These are phyloP conservation scores for Peterozyma xylosa DNA, from an alignment of 805 yeast species.

Conservation along the genomic window DNA sequence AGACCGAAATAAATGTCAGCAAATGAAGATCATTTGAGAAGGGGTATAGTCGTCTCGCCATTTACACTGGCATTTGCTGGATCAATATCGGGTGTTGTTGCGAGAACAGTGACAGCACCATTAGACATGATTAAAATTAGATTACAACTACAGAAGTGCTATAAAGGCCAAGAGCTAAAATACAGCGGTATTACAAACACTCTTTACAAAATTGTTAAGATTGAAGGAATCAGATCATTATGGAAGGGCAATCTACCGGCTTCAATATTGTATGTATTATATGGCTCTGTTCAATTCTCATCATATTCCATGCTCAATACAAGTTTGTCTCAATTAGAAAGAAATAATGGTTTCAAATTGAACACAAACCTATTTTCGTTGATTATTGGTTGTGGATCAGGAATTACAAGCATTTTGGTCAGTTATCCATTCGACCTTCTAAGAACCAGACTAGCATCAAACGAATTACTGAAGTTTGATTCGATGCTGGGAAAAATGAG, in stretches of 20 bases:
- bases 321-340: conserved; percentile 25
- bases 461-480: conserved; percentile 27
- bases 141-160: conserved; percentile 47
- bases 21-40: conserved; percentile 5
- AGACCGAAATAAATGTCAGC: no score
- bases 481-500: conserved; percentile 25
- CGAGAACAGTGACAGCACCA: conserved; percentile 57
- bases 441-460: conserved; percentile 79
- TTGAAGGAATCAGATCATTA: conserved; percentile 70
- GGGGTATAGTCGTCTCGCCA: conserved; percentile 5
- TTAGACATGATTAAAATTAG: conserved; percentile 73
- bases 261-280: conserved; percentile 71
- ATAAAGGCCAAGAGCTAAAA: conserved; percentile 8
- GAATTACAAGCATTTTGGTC: conserved; percentile 58
- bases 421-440: conserved; percentile 92
- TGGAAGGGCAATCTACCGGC: conserved; percentile 98
- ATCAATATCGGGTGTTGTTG: conserved; percentile 55
- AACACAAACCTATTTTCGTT: conserved; percentile 34
- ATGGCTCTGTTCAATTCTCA: conserved; percentile 83
- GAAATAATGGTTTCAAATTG: conserved; percentile 15
- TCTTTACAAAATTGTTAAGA: conserved; percentile 32
- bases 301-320: conserved; percentile 52
- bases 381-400: conserved; percentile 71
- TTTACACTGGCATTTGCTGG: conserved; percentile 42
- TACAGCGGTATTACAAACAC: conserved; percentile 30